Percentiles rank a stretch among this genome's conserved stretches.
phyloP scores from a whole-genome alignment of 2,329 filamentous ascomycete species.

The Fusarium buxicola region DNA sequence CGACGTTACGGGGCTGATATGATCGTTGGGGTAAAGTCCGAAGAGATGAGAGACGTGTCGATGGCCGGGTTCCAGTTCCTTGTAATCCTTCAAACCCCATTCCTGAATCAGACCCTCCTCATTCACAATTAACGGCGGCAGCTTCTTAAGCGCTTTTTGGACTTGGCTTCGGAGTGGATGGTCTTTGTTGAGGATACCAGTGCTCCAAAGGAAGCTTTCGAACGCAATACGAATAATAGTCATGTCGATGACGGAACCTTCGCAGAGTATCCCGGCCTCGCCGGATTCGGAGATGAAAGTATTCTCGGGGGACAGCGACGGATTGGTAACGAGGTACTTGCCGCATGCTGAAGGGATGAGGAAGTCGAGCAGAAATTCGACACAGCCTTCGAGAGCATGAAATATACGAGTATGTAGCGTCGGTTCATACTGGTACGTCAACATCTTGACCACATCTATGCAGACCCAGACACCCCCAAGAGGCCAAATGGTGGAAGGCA shows the following conservation, averaged over 20 bases:
- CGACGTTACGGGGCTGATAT: slow-evolving; percentile 31
- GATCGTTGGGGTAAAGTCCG: slow-evolving; percentile 58
- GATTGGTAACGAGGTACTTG: slow-evolving; percentile 41
- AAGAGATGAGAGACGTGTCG: slow-evolving; percentile 64
- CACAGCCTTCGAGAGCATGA: slow-evolving; percentile 50
- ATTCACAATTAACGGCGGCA: slow-evolving; percentile 32
- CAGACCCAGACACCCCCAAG: slow-evolving; percentile 44
- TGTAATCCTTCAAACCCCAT: slow-evolving; percentile 53
- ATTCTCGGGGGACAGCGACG: slow-evolving; percentile 45
- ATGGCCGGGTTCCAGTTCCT: slow-evolving; percentile 59
- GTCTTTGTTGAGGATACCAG: slow-evolving; percentile 19
- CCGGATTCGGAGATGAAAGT: slow-evolving; percentile 28
- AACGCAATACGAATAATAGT: slow-evolving; percentile 37
- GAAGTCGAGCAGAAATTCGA: slow-evolving; percentile 55
- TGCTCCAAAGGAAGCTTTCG: slow-evolving; percentile 37
- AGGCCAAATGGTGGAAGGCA: slow-evolving; percentile 45
- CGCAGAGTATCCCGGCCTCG: slow-evolving; percentile 37
- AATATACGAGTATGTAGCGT: slow-evolving; percentile 34
- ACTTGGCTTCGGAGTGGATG: slow-evolving; percentile 10
- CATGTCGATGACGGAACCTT: slow-evolving; percentile 44
- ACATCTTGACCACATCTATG: slow-evolving; percentile 39
- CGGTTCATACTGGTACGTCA: slow-evolving; percentile 38
- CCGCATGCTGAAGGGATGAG: slow-evolving; percentile 47
- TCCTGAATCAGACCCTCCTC: slow-evolving; percentile 51
- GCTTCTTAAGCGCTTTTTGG: not conserved